Percentiles rank a stretch among this genome's conserved stretches.
Evolutionary conservation across 2,329 filamentous ascomycete species (phyloP).

Genomic region (Ambrosiella xylebori): DNA sequence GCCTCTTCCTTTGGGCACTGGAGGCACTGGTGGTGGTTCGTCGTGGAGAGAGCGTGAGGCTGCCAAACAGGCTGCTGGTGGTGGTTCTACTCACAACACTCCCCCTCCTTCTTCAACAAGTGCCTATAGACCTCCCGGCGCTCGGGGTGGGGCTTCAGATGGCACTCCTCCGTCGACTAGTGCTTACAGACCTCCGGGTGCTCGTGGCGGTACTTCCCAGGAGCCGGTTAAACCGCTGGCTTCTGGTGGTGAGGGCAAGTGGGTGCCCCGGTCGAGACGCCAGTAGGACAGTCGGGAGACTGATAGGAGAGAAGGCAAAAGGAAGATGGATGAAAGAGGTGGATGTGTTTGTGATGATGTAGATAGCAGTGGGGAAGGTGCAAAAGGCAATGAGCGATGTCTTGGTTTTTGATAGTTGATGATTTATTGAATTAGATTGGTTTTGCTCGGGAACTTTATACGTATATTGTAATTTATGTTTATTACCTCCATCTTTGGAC

Average conservation of each 20-base stretch:
- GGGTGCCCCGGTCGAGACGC: slow-evolving; percentile 27
- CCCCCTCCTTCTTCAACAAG: slow-evolving; percentile 64
- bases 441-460: no score
- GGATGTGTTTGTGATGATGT: no score
- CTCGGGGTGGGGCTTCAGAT: slow-evolving; percentile 62
- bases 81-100: slow-evolving; percentile 20
- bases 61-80: slow-evolving; percentile 17
- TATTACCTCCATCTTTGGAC: no score
- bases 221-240: slow-evolving; percentile 28
- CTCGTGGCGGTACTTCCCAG: slow-evolving; percentile 16
- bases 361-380: no score
- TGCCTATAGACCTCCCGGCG: slow-evolving; percentile 71
- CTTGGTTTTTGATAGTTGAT: no score
- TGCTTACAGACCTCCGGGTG: slow-evolving; percentile 53
- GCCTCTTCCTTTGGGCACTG: slow-evolving; percentile 8
- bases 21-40: not conserved
- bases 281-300: not conserved
- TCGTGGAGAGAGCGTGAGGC: slow-evolving; percentile 27
- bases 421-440: no score
- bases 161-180: slow-evolving; percentile 19
- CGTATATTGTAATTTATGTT: no score
- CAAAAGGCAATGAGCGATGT: no score
- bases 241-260: slow-evolving; percentile 39
- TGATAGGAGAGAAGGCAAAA: not conserved
- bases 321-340: no score